These are phyloP conservation scores for Asterophora lycoperdoides DNA, from an alignment of 768 basidiomycete genomes.

Conservation along the genomic window DNA sequence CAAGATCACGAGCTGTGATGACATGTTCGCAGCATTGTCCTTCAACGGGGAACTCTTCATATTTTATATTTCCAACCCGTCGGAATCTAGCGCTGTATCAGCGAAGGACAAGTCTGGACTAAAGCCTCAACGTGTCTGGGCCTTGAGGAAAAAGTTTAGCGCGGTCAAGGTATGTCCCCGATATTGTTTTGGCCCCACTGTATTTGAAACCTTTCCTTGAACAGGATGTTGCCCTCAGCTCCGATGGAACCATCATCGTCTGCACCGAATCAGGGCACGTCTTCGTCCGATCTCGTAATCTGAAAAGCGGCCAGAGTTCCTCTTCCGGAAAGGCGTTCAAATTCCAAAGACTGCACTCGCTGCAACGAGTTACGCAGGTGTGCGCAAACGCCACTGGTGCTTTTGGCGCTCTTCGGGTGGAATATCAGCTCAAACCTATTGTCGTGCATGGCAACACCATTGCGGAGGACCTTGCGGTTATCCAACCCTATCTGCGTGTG, in stretches of 20 bases:
- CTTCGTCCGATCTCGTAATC: conserved; percentile 69
- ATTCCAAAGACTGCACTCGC: conserved; percentile 72
- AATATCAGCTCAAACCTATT: conserved; percentile 59
- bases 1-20: conserved; percentile 78
- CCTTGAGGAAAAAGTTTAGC: conserved; percentile 79
- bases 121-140: conserved; percentile 90
- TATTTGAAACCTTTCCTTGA: background rate
- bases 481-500: conserved; percentile 58
- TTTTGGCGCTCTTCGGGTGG: conserved; percentile 78
- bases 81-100: conserved; percentile 28
- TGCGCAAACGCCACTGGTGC: conserved; percentile 85
- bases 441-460: conserved; percentile 51
- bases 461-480: conserved; percentile 56
- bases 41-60: conserved; percentile 90
- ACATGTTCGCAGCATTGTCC: conserved; percentile 77
- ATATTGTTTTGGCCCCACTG: background rate
- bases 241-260: conserved; percentile 84
- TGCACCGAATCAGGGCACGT: conserved; percentile 96
- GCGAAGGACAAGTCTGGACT: conserved; percentile 36
- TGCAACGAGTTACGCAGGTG: conserved; percentile 85
- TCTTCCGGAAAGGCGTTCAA: conserved; percentile 52
- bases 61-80: conserved; percentile 47
- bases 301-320: conserved; percentile 25
- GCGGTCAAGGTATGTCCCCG: conserved; percentile 58
- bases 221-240: conserved; percentile 84